Evolutionary conservation across 108 stramenopile genomes (phyloP), one percentile per base, ranked within the genome.

Genomic region (Fistulifera solaris): DNA sequence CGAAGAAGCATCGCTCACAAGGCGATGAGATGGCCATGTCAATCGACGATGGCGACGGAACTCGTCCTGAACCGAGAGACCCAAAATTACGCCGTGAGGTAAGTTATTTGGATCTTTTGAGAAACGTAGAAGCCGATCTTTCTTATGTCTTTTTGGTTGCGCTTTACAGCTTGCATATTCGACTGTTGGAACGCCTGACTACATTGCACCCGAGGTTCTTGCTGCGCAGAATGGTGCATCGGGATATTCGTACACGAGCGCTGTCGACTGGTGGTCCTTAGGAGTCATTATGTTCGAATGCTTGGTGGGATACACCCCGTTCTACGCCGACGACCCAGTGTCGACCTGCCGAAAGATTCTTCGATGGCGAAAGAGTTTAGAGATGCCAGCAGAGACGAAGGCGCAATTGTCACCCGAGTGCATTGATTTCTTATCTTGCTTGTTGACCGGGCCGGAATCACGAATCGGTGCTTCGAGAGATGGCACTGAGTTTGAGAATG

Each of bases 261-360:
- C 92, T 40, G 96, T 96, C 23, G 99, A 99, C 77, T 99, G 99
- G 99, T 99, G 99, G 98, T 82, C 78, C 40, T 67, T 99, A 31
- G 99, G 99, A 11, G 98, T 98, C 8, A 99, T 99, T 62, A 98
- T 99, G 96, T 99, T 96, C 68, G 99, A 99, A 69, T 99, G 99
- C 68, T 78, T 99, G 40, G 94, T 99, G 1, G 99, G 99, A 1
- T 99, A 98, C 75, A 98, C 99, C 0, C 99, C 99, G 0, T 99
- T 99, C 64, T 99, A 98, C 59, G 98, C 99, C 0, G 98, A 99
- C 28, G 94, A 96, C 59, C 94, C 97, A 6, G 94, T 94, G 24
- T 85, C 82, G 0, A 99, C 99, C 11, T 99, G 98, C 68, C 83
- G 96, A 31, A 99, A 98, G 68, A 94, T 94, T 64, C 59, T 94